phyloP scores from a whole-genome alignment of 805 yeast genomes.

The Lipomyces spencermartinsiae region DNA sequence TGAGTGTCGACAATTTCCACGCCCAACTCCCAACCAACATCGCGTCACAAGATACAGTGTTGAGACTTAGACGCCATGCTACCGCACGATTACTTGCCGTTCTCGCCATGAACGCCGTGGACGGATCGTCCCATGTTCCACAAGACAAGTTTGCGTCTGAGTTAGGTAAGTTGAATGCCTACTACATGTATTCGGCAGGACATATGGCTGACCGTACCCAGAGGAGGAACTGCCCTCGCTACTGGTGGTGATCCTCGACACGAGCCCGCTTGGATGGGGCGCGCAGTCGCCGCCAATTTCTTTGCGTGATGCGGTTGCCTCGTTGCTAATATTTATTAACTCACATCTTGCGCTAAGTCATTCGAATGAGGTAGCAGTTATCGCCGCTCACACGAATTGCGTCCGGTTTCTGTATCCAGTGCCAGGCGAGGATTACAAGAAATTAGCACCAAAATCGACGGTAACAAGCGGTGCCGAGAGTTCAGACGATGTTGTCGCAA shows the following conservation, averaged over 20 bases:
- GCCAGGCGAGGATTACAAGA: slow-evolving; percentile 5
- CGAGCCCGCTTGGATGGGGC: slow-evolving; percentile 75
- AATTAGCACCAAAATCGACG: background rate
- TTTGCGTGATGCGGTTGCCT: slow-evolving; percentile 63
- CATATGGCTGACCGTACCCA: background rate
- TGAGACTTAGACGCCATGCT: background rate
- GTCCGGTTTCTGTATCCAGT: slow-evolving; percentile 74
- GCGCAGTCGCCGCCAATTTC: slow-evolving; percentile 41
- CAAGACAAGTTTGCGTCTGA: slow-evolving; percentile 22
- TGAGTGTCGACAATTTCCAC: no score
- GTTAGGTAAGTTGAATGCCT: slow-evolving; percentile 17
- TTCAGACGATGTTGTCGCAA: slow-evolving; percentile 1
- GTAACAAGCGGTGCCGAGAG: background rate
- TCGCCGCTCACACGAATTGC: slow-evolving; percentile 75
- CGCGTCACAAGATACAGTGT: background rate
- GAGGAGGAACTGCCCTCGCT: slow-evolving; percentile 76
- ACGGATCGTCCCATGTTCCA: slow-evolving; percentile 35
- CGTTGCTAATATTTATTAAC: slow-evolving; percentile 77
- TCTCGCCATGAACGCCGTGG: slow-evolving; percentile 34
- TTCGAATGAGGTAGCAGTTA: slow-evolving; percentile 80
- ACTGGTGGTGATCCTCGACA: slow-evolving; percentile 76
- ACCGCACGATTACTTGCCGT: background rate
- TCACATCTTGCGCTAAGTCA: slow-evolving; percentile 87
- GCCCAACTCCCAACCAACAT: no score
- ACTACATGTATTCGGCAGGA: background rate